Conservation (phyloP, 371 early-diverging fungal genomes). For the Syncephalis fuscata region DNA sequence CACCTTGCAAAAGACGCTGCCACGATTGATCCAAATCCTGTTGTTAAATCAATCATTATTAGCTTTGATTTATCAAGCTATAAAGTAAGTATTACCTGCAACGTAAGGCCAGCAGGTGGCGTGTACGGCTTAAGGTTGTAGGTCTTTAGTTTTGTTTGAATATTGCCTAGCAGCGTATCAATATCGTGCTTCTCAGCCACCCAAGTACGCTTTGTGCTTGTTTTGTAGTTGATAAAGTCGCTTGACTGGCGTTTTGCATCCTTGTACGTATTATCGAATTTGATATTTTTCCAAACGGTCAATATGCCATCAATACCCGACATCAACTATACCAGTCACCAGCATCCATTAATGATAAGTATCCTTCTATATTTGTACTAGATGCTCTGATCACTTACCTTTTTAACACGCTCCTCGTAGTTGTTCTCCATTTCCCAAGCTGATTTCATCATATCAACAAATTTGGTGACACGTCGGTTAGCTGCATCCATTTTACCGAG, state of each 20-base stretch:
- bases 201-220: constrained; percentile 66
- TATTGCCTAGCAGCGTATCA: constrained; percentile 77
- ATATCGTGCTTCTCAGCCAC: constrained; percentile 78
- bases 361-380: no score
- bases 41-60: background rate
- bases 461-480: constrained; percentile 79
- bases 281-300: constrained; percentile 40
- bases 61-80: background rate
- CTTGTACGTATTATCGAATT: constrained; percentile 44
- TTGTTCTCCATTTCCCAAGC: constrained; percentile 82
- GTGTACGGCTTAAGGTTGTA: constrained; percentile 73
- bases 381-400: constrained; percentile 18
- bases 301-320: constrained; percentile 37
- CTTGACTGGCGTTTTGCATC: constrained; percentile 55
- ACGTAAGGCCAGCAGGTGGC: constrained; percentile 59
- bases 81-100: constrained; percentile 13
- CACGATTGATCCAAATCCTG: constrained; percentile 66
- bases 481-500: constrained; percentile 78
- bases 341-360: background rate
- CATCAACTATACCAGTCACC: constrained; percentile 26
- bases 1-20: constrained; percentile 46
- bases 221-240: constrained; percentile 72
- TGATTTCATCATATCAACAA: constrained; percentile 72
- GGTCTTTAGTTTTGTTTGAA: constrained; percentile 86
- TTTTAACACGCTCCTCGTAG: constrained; percentile 63